A percentile compares a stretch with the other conserved stretches of the same genome.
These are phyloP conservation scores for Phylloporus rhodoxanthus DNA, from an alignment of 768 basidiomycete genomes.

Conservation along the genomic window DNA sequence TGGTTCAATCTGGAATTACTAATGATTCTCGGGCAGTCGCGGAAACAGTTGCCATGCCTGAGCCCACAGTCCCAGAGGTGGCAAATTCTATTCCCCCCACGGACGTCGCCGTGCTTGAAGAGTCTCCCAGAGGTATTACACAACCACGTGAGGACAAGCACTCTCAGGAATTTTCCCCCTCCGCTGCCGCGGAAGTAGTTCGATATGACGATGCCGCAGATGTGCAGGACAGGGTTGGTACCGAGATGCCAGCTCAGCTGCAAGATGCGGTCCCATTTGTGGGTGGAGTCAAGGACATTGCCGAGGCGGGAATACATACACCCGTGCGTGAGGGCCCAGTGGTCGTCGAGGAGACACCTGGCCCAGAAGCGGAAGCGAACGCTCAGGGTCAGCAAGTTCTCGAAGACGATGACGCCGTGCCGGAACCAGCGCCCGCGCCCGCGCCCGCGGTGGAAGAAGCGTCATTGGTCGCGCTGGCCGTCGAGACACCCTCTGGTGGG, in stretches of 20 bases:
- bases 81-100: not conserved
- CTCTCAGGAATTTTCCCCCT: constrained; percentile 5
- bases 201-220: not conserved
- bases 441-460: not conserved
- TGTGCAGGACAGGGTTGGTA: not conserved
- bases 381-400: not conserved
- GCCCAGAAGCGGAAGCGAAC: constrained; percentile 3
- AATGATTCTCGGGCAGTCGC: constrained; percentile 1
- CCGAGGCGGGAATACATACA: constrained; percentile 13
- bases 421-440: not conserved
- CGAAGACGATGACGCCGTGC: not conserved
- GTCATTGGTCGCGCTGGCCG: not conserved
- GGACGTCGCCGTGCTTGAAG: not conserved
- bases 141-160: constrained; percentile 2
- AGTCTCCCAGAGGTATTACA: not conserved
- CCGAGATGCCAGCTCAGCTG: constrained; percentile 12
- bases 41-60: constrained; percentile 3
- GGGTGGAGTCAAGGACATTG: constrained; percentile 6
- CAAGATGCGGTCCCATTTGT: not conserved
- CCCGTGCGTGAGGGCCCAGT: constrained; percentile 11
- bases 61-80: not conserved
- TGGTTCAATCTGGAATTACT: constrained; percentile 3
- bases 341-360: constrained; percentile 13
- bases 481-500: not conserved
- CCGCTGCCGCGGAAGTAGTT: constrained; percentile 6